Evolutionary conservation across 768 basidiomycete species (phyloP), one percentile per base, ranked within the genome.

Genomic region (Lentinula sp.): DNA sequence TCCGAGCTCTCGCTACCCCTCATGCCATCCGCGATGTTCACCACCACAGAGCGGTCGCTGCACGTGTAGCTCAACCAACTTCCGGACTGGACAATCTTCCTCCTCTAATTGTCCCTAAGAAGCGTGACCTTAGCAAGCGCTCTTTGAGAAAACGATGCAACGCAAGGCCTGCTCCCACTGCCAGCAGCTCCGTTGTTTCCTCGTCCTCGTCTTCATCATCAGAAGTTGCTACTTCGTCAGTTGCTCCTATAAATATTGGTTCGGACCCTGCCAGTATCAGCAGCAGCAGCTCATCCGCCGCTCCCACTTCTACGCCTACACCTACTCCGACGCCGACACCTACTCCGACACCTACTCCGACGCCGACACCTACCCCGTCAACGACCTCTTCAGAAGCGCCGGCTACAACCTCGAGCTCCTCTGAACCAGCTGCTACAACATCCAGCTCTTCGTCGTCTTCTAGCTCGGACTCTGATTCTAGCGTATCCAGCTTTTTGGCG

Each of bases 41-140:
- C 63, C 79, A 80, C 68, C 80, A 75, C 63, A 75, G 72, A 57
- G 75, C 73, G 50, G 39, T 84, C 59, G 78, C 80, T 45, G 79
- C 77, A 34, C 79, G 79, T 60, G 73, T 75, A n/a, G 67, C 74
- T 34, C 66, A 69, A 13, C 72, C 76, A 18, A 70, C 64, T 9
- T 69, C 72, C 23, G 56, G 69, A 50, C 65, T 65, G 56, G 50
- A 62, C 46, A 37, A 37, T 23, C 6, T 43, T 56, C 67, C 46
- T 67, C 68, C 13, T 52, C 58, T 21, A 37, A 59, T 48, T 64
- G 68, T 39, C 28, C 51, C 46, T 18, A 45, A 57, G 50, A 42
- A 56, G 21, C 46, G 46, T 23, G 31, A 39, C 28, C 39, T 43
- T 28, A 13, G 51, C 15, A 31, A 28, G 16, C 59, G 60, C 18